A percentile compares a stretch with the other conserved stretches of the same genome.
Evolutionary conservation across 345 rosid species (phyloP).

Genomic region (Erysimum cheiranthoides): DNA sequence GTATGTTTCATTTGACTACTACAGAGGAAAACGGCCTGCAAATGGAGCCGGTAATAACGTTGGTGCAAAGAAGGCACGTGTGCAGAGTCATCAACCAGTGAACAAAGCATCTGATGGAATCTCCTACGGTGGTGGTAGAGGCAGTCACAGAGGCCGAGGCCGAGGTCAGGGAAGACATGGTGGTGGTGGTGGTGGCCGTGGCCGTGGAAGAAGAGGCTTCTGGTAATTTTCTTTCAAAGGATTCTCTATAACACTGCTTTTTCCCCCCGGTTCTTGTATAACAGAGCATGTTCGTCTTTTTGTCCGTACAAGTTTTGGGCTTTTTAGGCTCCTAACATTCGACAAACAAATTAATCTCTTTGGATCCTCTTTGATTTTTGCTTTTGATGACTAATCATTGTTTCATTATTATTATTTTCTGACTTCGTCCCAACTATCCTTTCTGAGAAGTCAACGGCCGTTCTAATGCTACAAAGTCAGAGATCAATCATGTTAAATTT

Average conservation of each 20-base stretch:
- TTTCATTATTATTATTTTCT: background rate
- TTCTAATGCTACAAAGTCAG: background rate
- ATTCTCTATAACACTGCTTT: background rate
- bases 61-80: constrained; percentile 68
- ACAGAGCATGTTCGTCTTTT: background rate
- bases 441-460: background rate
- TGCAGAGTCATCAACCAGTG: constrained; percentile 70
- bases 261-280: constrained; percentile 2
- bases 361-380: background rate
- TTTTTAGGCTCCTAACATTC: background rate
- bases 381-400: background rate
- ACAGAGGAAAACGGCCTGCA: constrained; percentile 76
- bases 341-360: constrained; percentile 9
- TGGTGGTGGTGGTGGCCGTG: constrained; percentile 67
- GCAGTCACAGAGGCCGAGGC: constrained; percentile 56
- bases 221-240: constrained; percentile 38
- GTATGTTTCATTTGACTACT: constrained; percentile 5
- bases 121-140: constrained; percentile 75
- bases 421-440: background rate
- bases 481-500: background rate
- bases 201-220: constrained; percentile 63
- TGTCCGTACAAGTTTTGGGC: background rate
- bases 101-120: constrained; percentile 74
- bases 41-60: constrained; percentile 56
- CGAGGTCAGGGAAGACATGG: constrained; percentile 61